Conservation (phyloP, 768 basidiomycete species). For the Sutorius australiensis region DNA sequence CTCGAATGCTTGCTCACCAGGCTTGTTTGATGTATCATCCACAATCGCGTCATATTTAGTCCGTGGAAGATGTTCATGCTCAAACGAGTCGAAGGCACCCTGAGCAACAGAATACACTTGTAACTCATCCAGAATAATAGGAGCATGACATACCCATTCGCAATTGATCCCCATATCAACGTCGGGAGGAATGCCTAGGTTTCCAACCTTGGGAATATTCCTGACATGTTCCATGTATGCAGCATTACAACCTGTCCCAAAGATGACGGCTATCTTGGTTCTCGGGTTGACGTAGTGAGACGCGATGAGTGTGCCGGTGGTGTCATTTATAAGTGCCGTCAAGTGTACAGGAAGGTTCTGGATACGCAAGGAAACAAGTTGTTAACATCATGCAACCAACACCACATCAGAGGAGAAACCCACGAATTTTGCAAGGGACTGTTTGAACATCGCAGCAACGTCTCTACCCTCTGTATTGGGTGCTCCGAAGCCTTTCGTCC, state of each 20-base stretch:
- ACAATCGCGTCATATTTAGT: constrained; percentile 93
- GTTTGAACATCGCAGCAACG: constrained; percentile 89
- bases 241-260: constrained; percentile 97
- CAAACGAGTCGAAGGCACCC: constrained; percentile 97
- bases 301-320: constrained; percentile 95
- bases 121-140: not conserved
- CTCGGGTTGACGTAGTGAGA: constrained; percentile 90
- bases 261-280: constrained; percentile 94
- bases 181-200: constrained; percentile 61
- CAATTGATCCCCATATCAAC: constrained; percentile 94
- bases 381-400: not conserved
- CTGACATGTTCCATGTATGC: constrained; percentile 93
- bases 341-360: constrained; percentile 82
- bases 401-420: constrained; percentile 24
- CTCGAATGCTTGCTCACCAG: constrained; percentile 92
- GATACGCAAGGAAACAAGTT: not conserved
- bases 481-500: constrained; percentile 99
- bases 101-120: constrained; percentile 24
- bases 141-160: constrained; percentile 70
- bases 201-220: constrained; percentile 80
- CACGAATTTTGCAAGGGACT: constrained; percentile 74
- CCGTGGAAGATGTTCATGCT: constrained; percentile 90
- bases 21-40: constrained; percentile 94
- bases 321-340: constrained; percentile 93
- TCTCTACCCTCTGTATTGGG: constrained; percentile 88